Conservation (phyloP, 2,329 filamentous ascomycete genomes). For the Hypocreales sp. region DNA sequence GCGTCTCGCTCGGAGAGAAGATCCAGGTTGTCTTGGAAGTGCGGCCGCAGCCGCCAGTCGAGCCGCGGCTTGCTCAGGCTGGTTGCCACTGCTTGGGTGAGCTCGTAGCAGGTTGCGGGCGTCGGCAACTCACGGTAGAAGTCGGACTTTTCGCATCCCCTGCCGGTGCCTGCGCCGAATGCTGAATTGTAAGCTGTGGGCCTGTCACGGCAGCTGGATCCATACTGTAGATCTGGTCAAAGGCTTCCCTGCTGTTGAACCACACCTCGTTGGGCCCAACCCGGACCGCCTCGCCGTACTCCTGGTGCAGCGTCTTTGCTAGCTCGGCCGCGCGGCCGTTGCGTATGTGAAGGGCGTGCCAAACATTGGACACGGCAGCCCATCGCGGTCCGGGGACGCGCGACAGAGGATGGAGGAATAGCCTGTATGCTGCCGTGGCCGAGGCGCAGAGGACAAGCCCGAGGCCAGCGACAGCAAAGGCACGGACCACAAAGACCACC, state of each 20-base stretch:
- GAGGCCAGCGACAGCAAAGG: neutral
- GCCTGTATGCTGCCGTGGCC: constrained; percentile 17
- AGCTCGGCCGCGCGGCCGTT: constrained; percentile 25
- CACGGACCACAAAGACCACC: too few species aligned
- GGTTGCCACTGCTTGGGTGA: constrained; percentile 23
- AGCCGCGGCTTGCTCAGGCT: constrained; percentile 25
- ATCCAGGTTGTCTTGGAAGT: constrained; percentile 29
- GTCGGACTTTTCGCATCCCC: constrained; percentile 33
- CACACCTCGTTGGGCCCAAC: constrained; percentile 38
- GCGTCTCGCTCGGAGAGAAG: constrained; percentile 32
- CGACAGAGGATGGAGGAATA: constrained; percentile 27
- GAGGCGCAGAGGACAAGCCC: constrained; percentile 3
- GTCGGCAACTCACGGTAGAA: constrained; percentile 28
- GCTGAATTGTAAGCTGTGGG: too few species aligned
- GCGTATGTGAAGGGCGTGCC: constrained; percentile 29
- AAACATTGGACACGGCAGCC: constrained; percentile 30
- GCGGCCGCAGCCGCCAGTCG: constrained; percentile 18
- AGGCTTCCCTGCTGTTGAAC: constrained; percentile 31
- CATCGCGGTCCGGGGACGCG: constrained; percentile 28
- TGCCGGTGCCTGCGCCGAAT: constrained; percentile 27
- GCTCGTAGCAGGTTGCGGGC: neutral
- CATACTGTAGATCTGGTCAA: constrained; percentile 31
- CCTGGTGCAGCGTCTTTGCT: constrained; percentile 25
- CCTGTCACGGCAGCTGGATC: too few species aligned
- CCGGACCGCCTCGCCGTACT: constrained; percentile 34